Percentiles rank a stretch among this genome's conserved stretches.
Conservation (phyloP, 805 yeast genomes). For the Schwanniomyces polymorphus region DNA sequence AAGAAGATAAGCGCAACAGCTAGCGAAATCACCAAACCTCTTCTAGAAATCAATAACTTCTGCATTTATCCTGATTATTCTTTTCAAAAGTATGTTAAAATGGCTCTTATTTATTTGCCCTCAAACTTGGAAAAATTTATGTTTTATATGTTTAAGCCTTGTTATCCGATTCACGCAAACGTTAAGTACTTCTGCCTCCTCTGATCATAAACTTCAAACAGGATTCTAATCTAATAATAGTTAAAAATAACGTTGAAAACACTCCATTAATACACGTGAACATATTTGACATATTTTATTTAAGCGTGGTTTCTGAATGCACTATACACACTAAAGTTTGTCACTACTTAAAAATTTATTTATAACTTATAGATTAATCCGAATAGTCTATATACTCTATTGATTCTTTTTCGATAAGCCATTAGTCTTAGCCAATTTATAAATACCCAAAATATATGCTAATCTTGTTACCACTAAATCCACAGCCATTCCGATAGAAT, state of each 20-base stretch:
- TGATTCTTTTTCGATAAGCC: constrained; percentile 3
- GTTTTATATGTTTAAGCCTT: neutral
- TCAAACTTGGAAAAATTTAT: too few relatives aligned
- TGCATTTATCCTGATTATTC: neutral
- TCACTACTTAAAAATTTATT: neutral
- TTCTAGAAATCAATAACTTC: neutral
- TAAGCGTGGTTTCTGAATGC: neutral
- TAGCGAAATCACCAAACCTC: neutral
- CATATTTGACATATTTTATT: neutral
- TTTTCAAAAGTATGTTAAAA: too few relatives aligned
- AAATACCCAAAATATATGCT: constrained; percentile 85
- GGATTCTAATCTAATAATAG: too few relatives aligned
- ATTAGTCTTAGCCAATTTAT: constrained; percentile 38
- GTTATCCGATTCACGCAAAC: neutral
- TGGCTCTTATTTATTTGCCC: too few relatives aligned
- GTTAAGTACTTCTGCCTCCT: neutral
- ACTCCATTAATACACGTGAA: neutral
- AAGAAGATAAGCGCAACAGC: neutral
- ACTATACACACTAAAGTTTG: neutral
- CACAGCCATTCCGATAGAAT: constrained; percentile 88
- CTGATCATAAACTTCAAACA: too few relatives aligned
- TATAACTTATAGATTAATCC: neutral
- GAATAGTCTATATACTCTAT: neutral
- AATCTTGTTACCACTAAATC: constrained; percentile 88
- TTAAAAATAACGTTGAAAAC: too few relatives aligned